Evolutionary conservation across 768 basidiomycete species (phyloP), one percentile per base, ranked within the genome.

Genomic region (Boletus rufocinnamomeus): DNA sequence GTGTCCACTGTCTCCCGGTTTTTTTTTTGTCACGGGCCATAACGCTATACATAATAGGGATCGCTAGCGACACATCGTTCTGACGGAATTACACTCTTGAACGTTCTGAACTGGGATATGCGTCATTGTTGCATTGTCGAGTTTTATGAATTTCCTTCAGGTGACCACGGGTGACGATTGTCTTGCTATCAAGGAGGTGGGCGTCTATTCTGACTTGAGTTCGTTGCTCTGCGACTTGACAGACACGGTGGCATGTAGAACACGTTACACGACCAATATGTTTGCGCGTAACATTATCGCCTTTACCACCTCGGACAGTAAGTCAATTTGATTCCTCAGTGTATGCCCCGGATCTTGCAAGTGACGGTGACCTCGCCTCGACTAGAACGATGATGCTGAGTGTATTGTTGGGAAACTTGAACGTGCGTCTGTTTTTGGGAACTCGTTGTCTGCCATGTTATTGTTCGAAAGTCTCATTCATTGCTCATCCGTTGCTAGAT

Each of bases 151-250:
- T 19, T 13, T 23, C 37, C 17, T 30, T 19, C 50, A 70, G 71
- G 67, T 85, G 19, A 85, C 83, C n/a, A 82, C 79, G 54, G 83
- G 84, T 19, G 85, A 85, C 17, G 35, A 17, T 62, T 86, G 84
- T 57, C 69, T 85, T n/a, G 84, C 82, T 9, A 82, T 85, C 72
- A 84, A 86, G 73, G 84, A 83, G 8, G 83, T 84, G 63, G 28
- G 81, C 69, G 23, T 44, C 49, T 44, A n/a, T 23, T 34, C 7
- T 14, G 19, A 38, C 44, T 21, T 21, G 14, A 13, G 28, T n/a
- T 30, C 21, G 17, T 21, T 38, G 27, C 37, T 11, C 19, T 43
- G 40, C 19, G 30, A 44, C 30, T 21, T 28, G 50, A 44, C 19
- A 40, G 21, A 51, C 35, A 34, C 11, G 8, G 8, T 19, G 19